Evolutionary conservation across 768 basidiomycete genomes (phyloP).

Genomic region (Kwoniella sp.): DNA sequence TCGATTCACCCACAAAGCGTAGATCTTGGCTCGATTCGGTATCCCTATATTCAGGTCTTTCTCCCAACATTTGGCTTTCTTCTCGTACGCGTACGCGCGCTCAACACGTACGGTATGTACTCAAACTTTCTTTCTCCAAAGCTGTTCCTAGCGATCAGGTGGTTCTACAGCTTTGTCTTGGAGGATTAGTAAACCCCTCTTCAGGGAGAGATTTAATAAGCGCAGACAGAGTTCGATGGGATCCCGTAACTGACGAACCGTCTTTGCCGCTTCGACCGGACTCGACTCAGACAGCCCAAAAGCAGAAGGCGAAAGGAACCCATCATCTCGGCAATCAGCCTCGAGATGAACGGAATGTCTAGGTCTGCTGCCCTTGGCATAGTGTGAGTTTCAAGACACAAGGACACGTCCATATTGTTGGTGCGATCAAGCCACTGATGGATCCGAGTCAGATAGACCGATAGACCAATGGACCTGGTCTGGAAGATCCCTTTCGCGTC

Average conservation of each 20-base stretch:
- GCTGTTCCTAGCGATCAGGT: conserved; percentile 1
- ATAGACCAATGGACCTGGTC: neutral
- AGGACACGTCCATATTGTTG: too few species aligned
- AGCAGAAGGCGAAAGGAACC: neutral
- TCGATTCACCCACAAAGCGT: neutral
- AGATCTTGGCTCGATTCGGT: neutral
- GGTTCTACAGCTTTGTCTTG: neutral
- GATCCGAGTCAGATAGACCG: too few species aligned
- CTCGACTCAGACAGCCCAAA: neutral
- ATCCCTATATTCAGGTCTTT: neutral
- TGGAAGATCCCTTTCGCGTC: neutral
- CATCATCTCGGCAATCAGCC: neutral
- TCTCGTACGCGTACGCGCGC: too few species aligned
- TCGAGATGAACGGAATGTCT: too few species aligned
- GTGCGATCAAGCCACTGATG: too few species aligned
- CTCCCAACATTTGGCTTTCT: too few species aligned
- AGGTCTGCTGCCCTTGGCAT: too few species aligned
- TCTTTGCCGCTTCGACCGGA: neutral
- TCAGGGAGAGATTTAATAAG: neutral
- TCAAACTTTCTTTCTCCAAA: neutral
- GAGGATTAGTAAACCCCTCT: neutral
- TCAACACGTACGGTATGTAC: neutral
- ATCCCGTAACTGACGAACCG: neutral
- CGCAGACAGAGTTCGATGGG: neutral
- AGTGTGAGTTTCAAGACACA: too few species aligned